Evolutionary conservation across 2,329 filamentous ascomycete species (phyloP).

Genomic region (Fusarium sp.): DNA sequence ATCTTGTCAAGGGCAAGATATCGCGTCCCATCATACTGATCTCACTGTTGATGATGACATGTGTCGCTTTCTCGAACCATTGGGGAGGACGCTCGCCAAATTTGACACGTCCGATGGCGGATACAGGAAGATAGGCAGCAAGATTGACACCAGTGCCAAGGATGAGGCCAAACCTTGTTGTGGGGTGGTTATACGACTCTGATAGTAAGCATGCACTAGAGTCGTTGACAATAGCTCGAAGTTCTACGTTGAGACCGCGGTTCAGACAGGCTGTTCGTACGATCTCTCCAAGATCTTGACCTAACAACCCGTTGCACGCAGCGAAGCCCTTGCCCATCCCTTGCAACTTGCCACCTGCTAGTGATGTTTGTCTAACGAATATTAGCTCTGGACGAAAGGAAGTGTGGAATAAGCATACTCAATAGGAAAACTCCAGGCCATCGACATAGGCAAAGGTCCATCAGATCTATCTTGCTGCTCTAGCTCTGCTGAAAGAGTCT

Average conservation of each 20-base stretch:
- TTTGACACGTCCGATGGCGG: slow-evolving; percentile 65
- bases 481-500: slow-evolving; percentile 63
- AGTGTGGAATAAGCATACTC: slow-evolving; percentile 55
- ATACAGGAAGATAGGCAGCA: slow-evolving; percentile 71
- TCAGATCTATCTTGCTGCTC: slow-evolving; percentile 52
- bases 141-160: slow-evolving; percentile 76
- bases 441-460: slow-evolving; percentile 66
- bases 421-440: slow-evolving; percentile 78
- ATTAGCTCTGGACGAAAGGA: slow-evolving; percentile 39
- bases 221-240: slow-evolving; percentile 74
- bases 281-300: slow-evolving; percentile 70
- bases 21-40: slow-evolving; percentile 73
- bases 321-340: slow-evolving; percentile 75
- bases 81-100: slow-evolving; percentile 65
- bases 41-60: slow-evolving; percentile 76
- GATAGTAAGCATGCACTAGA: slow-evolving; percentile 74
- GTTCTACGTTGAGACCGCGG: slow-evolving; percentile 64
- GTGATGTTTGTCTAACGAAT: slow-evolving; percentile 68
- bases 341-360: slow-evolving; percentile 68
- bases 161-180: slow-evolving; percentile 73
- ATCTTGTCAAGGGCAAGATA: slow-evolving; percentile 69
- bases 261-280: slow-evolving; percentile 65
- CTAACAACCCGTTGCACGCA: slow-evolving; percentile 67
- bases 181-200: slow-evolving; percentile 68
- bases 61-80: slow-evolving; percentile 69